These are phyloP conservation scores for Laetiporus sulphureus DNA, from an alignment of 1,284 basidiomycete genomes.

Conservation along the genomic window DNA sequence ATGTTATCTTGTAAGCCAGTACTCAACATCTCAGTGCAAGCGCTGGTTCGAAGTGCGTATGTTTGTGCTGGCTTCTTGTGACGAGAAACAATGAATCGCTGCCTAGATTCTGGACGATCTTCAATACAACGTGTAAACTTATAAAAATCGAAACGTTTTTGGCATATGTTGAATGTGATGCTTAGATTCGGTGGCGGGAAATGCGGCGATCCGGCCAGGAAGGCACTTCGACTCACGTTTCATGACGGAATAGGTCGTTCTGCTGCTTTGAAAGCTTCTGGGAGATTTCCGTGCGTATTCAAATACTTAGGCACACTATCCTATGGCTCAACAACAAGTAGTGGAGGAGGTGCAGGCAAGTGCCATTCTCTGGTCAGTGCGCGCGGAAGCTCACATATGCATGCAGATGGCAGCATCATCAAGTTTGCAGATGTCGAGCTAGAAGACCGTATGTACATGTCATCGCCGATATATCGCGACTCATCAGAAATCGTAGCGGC, in stretches of 20 bases:
- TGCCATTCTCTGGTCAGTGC: not conserved
- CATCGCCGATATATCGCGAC: not conserved
- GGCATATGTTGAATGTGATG: too few relatives aligned
- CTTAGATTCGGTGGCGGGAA: conserved; percentile 10
- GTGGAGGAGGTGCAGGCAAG: conserved; percentile 5
- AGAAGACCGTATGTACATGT: conserved; percentile 10
- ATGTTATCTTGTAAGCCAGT: too few relatives aligned
- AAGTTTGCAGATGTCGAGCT: conserved; percentile 15
- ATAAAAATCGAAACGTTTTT: too few relatives aligned
- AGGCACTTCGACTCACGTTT: conserved; percentile 11
- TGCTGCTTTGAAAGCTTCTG: conserved; percentile 2
- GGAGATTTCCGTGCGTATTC: conserved; percentile 6
- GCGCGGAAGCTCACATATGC: too few relatives aligned
- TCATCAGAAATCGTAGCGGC: conserved; percentile 2
- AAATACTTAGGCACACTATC: not conserved
- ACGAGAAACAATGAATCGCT: too few relatives aligned
- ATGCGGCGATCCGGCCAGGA: conserved; percentile 11
- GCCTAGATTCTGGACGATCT: conserved; percentile 8
- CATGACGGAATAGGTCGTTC: conserved; percentile 14
- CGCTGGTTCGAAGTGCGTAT: conserved; percentile 8
- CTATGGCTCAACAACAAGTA: not conserved
- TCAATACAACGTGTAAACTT: conserved; percentile 12
- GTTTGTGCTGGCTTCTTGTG: too few relatives aligned
- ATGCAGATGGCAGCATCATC: conserved; percentile 19
- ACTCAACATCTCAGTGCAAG: too few relatives aligned